Evolutionary conservation across 2,329 filamentous ascomycete species (phyloP).

Genomic region (Neonectria neomacrospora): DNA sequence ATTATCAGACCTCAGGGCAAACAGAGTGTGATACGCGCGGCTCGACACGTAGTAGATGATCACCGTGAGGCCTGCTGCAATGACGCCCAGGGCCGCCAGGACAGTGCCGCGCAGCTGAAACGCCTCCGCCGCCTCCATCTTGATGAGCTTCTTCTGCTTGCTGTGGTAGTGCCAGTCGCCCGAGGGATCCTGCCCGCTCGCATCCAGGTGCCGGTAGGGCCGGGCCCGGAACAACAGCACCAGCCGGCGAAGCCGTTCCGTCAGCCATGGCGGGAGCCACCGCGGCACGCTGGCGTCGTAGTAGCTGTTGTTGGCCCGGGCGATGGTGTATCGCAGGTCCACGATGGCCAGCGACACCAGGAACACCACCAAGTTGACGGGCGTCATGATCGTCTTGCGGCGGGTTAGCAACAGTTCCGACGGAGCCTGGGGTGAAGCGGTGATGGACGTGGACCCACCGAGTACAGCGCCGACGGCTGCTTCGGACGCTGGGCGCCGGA

Average conservation of each 20-base stretch:
- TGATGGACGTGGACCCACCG: slow-evolving; percentile 33
- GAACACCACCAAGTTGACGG: slow-evolving; percentile 72
- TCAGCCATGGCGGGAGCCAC: slow-evolving; percentile 31
- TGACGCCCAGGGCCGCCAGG: slow-evolving; percentile 59
- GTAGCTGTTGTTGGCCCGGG: slow-evolving; percentile 55
- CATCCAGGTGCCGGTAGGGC: slow-evolving; percentile 50
- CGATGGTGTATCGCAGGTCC: slow-evolving; percentile 65
- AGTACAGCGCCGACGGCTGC: slow-evolving; percentile 41
- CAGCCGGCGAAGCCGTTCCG: slow-evolving; percentile 51
- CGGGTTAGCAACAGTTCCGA: slow-evolving; percentile 25
- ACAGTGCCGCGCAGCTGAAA: slow-evolving; percentile 68
- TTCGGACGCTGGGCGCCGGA: slow-evolving; percentile 20
- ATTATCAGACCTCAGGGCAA: neutral
- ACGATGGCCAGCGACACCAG: slow-evolving; percentile 72
- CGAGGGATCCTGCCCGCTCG: slow-evolving; percentile 33
- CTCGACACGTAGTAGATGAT: slow-evolving; percentile 32
- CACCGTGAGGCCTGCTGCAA: slow-evolving; percentile 24
- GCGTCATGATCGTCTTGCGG: slow-evolving; percentile 65
- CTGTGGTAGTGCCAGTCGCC: slow-evolving; percentile 61
- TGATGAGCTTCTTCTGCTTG: slow-evolving; percentile 69
- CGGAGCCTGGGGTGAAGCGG: slow-evolving; percentile 1
- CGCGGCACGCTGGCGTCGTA: slow-evolving; percentile 35
- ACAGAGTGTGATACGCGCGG: slow-evolving; percentile 27
- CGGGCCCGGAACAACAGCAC: slow-evolving; percentile 53
- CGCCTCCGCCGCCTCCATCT: slow-evolving; percentile 71